phyloP scores from a whole-genome alignment of 2,329 filamentous ascomycete genomes.

The Elsinoe perseae region DNA sequence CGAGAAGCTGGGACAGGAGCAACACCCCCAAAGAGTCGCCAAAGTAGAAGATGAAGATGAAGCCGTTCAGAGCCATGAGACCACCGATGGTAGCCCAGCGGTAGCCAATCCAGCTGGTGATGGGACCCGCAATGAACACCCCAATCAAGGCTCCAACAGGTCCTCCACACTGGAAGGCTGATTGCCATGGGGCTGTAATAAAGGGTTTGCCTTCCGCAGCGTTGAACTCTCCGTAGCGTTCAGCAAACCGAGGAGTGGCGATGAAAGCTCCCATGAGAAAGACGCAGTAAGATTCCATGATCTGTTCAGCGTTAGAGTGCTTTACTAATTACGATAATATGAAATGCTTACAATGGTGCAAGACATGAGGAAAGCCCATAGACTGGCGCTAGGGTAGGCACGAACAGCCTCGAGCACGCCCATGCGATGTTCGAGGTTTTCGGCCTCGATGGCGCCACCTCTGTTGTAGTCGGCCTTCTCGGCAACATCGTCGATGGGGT shows the following conservation, averaged over 20 bases:
- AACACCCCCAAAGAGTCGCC: conserved; percentile 40
- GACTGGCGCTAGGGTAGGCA: conserved; percentile 46
- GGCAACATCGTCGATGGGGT: conserved; percentile 16
- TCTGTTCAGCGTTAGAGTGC: conserved; percentile 22
- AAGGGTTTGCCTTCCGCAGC: conserved; percentile 24
- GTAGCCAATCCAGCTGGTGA: conserved; percentile 53
- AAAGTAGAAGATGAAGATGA: conserved; percentile 56
- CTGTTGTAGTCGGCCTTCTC: conserved; percentile 33
- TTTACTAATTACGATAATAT: neutral
- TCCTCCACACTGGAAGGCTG: conserved; percentile 49
- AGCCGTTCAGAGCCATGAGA: conserved; percentile 51
- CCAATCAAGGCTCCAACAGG: conserved; percentile 54
- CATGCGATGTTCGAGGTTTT: conserved; percentile 48
- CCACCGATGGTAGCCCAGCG: conserved; percentile 50
- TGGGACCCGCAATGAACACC: conserved; percentile 51
- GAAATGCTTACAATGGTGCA: conserved; percentile 39
- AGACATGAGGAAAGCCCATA: conserved; percentile 51
- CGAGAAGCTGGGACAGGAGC: conserved; percentile 50
- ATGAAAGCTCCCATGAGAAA: conserved; percentile 56
- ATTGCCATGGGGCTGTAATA: conserved; percentile 51
- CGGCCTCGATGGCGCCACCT: conserved; percentile 50
- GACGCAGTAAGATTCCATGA: conserved; percentile 58
- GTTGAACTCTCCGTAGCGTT: conserved; percentile 39
- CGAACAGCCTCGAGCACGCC: conserved; percentile 42
- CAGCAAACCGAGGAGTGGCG: conserved; percentile 42